Percentiles rank a stretch among this genome's conserved stretches.
These are phyloP conservation scores for Epicoccum nigrum DNA, from an alignment of 2,329 filamentous ascomycete species.

Conservation along the genomic window DNA sequence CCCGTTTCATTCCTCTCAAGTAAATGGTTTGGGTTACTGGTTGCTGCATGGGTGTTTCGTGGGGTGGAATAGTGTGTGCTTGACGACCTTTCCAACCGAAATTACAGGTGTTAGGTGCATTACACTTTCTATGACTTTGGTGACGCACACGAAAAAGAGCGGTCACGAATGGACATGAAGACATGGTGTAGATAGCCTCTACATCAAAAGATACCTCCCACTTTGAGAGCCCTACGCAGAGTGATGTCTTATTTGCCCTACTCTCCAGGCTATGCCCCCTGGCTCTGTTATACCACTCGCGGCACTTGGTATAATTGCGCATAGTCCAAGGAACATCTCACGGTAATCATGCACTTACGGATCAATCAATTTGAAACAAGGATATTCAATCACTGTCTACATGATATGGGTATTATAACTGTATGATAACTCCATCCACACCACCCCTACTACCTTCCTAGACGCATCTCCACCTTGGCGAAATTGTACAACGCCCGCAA, in stretches of 20 bases:
- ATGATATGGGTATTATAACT: conserved; percentile 24
- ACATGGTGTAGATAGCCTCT: conserved; percentile 41
- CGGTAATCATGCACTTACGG: not conserved
- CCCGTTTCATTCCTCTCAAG: conserved; percentile 99
- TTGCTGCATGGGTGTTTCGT: conserved; percentile 51
- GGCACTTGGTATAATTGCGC: not conserved
- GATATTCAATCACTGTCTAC: not conserved
- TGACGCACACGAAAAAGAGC: conserved; percentile 41
- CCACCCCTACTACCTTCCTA: conserved; percentile 62
- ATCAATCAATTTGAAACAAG: not conserved
- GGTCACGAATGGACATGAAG: conserved; percentile 37
- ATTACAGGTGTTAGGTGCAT: conserved; percentile 49
- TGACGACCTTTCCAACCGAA: conserved; percentile 49
- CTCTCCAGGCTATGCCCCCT: too few species aligned
- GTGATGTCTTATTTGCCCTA: conserved; percentile 1
- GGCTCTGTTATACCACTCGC: too few species aligned
- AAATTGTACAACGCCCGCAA: conserved; percentile 82
- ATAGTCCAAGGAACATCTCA: not conserved
- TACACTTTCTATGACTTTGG: conserved; percentile 38
- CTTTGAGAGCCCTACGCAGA: not conserved
- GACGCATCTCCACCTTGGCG: conserved; percentile 85
- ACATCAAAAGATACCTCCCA: conserved; percentile 41
- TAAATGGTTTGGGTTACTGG: conserved; percentile 61
- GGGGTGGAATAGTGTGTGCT: conserved; percentile 48
- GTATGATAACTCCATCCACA: conserved; percentile 2